Evolutionary conservation across 192 early-diverging fungal species (phyloP), one percentile per base, ranked within the genome.

Genomic region (Jimgerdemannia lactiflua): DNA sequence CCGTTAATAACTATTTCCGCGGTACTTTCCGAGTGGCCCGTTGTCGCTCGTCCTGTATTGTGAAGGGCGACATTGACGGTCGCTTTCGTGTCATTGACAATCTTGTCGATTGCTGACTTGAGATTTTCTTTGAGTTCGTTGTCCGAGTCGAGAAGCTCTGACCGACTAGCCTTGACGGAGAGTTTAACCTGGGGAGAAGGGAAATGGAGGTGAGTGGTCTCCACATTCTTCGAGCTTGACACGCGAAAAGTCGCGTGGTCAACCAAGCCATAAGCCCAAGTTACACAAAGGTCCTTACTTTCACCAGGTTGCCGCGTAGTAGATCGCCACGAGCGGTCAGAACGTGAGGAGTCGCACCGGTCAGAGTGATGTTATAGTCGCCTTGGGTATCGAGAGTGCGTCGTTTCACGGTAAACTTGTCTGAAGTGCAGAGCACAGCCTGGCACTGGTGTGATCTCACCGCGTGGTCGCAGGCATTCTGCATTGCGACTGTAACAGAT

Each of bases 351-450:
- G 78, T 77, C 70, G 79, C 70, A 74, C 86, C 84, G 77, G 73
- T 72, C 9, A 86, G 76, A 59, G 86, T 81, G 71, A 88, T 74
- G 71, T 82, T 88, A 72, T 85, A 88, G 63, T 80, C 84, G 7
- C 29, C 29, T 29, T 29, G 29, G 29, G 29, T 29, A 29, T 29
- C 29, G 29, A 29, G 29, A 0, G 29, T 29, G 29, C 29, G 29
- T 29, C 29, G 29, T 29, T 29, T 29, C 29, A 29, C 29, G 29
- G 29, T 29, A 29, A 29, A 29, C 29, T 29, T 29, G 29, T 29
- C 29, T 29, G 29, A 29, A 29, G 29, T 29, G 29, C 29, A 29
- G 29, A 29, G 29, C 29, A 29, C 29, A 29, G 29, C 29, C 29
- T 29, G 29, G 29, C 29, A 29, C 29, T 29, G 29, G 29, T 29